A percentile compares a stretch with the other conserved stretches of the same genome.
Conservation (phyloP, 768 basidiomycete genomes). For the Lactifluus rugatus region DNA sequence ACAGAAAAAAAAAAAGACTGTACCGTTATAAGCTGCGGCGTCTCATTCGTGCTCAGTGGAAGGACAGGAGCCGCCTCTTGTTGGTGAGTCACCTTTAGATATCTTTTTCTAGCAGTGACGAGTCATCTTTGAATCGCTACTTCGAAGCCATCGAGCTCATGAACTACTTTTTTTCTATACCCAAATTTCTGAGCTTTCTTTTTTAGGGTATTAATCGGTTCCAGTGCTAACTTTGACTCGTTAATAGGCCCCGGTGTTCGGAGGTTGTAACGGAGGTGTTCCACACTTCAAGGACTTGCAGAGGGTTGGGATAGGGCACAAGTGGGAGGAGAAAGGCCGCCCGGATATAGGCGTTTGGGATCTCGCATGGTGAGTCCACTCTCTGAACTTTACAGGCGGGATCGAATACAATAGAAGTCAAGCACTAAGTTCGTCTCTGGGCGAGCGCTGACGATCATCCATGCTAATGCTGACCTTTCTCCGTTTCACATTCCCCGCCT, state of each 20-base stretch:
- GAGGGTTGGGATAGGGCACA: neutral
- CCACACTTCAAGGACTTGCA: neutral
- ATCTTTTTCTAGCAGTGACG: constrained; percentile 39
- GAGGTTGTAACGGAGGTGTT: neutral
- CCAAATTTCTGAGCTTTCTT: constrained; percentile 76
- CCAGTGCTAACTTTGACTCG: neutral
- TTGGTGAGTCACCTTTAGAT: neutral
- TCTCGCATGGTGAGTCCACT: constrained; percentile 29
- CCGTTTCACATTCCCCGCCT: constrained; percentile 22
- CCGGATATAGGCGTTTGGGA: neutral
- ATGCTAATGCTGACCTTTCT: constrained; percentile 76
- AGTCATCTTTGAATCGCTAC: constrained; percentile 75
- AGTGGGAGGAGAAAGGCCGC: neutral
- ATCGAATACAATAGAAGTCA: constrained; percentile 85
- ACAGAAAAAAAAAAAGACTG: neutral
- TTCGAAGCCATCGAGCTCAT: constrained; percentile 63
- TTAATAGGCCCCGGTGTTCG: neutral
- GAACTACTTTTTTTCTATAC: constrained; percentile 60
- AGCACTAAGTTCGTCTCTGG: constrained; percentile 66
- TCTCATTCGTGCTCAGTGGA: neutral
- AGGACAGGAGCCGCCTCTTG: too few relatives aligned
- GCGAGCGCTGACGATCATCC: constrained; percentile 59
- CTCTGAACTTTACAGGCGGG: constrained; percentile 24
- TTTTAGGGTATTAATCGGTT: constrained; percentile 1
- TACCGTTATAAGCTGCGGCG: too few relatives aligned